A percentile compares a stretch with the other conserved stretches of the same genome.
phyloP scores from a whole-genome alignment of 1,139 yeast species.

The Debaryomyces nepalensis region DNA sequence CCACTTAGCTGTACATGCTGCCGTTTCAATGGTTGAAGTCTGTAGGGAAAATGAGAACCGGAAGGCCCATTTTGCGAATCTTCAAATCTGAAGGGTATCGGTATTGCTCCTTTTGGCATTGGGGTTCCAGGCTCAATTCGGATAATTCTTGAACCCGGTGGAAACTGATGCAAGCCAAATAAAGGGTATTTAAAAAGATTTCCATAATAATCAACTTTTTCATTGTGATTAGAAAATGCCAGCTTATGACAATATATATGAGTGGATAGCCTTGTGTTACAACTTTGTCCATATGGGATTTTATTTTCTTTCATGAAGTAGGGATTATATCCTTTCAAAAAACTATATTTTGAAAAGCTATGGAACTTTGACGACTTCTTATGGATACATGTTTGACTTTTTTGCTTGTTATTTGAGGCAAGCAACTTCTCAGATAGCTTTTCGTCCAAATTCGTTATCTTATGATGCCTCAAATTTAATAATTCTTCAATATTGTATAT shows the following conservation, averaged over 20 bases:
- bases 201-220: neutral
- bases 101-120: conserved; percentile 33
- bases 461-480: conserved; percentile 14
- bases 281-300: neutral
- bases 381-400: neutral
- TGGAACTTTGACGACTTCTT: neutral
- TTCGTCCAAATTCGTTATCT: neutral
- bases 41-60: too few relatives aligned
- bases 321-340: neutral
- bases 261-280: neutral
- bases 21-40: too few relatives aligned
- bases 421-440: neutral
- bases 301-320: conserved; percentile 3
- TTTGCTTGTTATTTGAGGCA: neutral
- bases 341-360: neutral
- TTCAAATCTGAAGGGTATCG: conserved; percentile 15
- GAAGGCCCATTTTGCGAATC: neutral
- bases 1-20: too few relatives aligned
- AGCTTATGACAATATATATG: neutral
- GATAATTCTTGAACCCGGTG: conserved; percentile 25
- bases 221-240: neutral
- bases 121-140: conserved; percentile 29
- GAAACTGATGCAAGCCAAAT: conserved; percentile 14
- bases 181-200: neutral
- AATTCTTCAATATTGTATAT: conserved; percentile 17